These are phyloP conservation scores for Ganoderma meredithae DNA, from an alignment of 1,284 basidiomycete species.

Conservation along the genomic window DNA sequence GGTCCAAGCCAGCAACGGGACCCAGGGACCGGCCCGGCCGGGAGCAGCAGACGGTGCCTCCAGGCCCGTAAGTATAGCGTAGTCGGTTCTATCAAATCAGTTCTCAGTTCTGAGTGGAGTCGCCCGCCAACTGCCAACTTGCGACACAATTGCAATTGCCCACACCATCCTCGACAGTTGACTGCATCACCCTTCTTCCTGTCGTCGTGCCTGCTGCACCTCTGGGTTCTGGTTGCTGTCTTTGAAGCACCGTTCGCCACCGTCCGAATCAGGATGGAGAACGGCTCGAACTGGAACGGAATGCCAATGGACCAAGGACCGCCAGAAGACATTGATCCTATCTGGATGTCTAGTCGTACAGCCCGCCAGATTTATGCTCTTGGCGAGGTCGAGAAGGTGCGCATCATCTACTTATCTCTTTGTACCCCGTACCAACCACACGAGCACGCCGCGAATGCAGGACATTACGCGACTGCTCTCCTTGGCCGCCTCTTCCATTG, in stretches of 20 bases:
- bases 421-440: background rate
- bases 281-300: background rate
- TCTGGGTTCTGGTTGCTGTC: background rate
- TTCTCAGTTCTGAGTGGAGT: no score
- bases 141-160: no score
- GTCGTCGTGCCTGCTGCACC: background rate
- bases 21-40: background rate
- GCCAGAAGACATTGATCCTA: slow-evolving; percentile 56
- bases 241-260: background rate
- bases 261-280: slow-evolving; percentile 10
- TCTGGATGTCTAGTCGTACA: slow-evolving; percentile 82
- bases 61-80: no score
- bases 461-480: slow-evolving; percentile 77
- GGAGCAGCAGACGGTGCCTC: no score
- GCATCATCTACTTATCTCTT: slow-evolving; percentile 14
- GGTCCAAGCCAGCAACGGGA: no score
- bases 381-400: slow-evolving; percentile 82
- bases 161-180: background rate
- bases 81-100: no score
- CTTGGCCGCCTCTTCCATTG: slow-evolving; percentile 77
- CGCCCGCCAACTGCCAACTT: no score
- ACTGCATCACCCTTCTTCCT: background rate
- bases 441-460: slow-evolving; percentile 44
- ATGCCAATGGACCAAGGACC: slow-evolving; percentile 15
- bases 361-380: slow-evolving; percentile 82